Percentiles rank a stretch among this genome's conserved stretches.
Conservation (phyloP, 305 asterid genomes). For the Withania somnifera region DNA sequence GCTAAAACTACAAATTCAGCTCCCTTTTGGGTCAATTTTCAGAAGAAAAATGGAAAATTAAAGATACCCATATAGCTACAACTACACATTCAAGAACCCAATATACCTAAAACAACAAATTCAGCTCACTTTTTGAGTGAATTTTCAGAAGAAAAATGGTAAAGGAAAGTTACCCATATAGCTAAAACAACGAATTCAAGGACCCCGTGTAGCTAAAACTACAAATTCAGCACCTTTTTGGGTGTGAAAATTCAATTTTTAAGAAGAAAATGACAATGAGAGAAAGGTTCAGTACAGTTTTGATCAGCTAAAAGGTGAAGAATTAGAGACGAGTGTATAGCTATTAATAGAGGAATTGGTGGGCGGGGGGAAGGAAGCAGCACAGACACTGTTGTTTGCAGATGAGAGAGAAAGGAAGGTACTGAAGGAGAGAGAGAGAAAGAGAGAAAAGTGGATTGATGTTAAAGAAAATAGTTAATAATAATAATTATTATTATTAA, state of each 20-base stretch:
- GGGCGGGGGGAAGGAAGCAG: background rate
- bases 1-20: background rate
- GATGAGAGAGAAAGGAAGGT: slow-evolving; percentile 2
- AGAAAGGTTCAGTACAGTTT: background rate
- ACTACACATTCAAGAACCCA: background rate
- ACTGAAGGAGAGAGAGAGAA: background rate
- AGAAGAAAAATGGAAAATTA: background rate
- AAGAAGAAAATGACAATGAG: no score
- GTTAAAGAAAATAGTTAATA: no score
- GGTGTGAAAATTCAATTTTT: no score
- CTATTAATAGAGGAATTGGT: no score
- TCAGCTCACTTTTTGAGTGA: background rate
- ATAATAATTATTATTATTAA: no score
- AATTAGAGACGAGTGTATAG: no score
- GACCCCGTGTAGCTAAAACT: no score
- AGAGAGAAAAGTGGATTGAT: background rate
- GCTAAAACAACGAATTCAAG: no score
- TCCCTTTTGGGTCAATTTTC: background rate
- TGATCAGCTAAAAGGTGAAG: background rate
- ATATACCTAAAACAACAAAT: background rate
- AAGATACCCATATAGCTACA: background rate
- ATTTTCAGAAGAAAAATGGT: background rate
- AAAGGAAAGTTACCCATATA: no score
- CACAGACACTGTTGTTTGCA: background rate
- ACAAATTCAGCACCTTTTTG: no score